These are phyloP conservation scores for Kodamaea neixiangensis DNA, from an alignment of 805 yeast species.

Conservation along the genomic window DNA sequence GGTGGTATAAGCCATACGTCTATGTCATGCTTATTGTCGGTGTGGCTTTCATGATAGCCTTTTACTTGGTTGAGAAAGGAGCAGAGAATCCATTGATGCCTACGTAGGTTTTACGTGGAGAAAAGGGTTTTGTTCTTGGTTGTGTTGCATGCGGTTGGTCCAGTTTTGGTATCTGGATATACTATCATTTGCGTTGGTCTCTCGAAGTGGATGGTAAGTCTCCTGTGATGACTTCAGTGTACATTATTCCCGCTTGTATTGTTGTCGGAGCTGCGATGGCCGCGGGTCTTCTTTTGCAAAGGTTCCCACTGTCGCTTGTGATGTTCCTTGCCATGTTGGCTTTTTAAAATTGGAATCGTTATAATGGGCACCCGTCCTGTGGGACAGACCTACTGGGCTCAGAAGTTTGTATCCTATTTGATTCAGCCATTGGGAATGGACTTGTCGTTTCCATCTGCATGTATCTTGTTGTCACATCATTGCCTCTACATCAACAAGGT, in stretches of 20 bases:
- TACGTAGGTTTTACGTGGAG: slow-evolving; percentile 14
- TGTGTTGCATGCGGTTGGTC: slow-evolving; percentile 23
- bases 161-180: slow-evolving; percentile 22
- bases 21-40: slow-evolving; percentile 21
- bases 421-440: slow-evolving; percentile 21
- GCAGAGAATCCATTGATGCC: slow-evolving; percentile 20
- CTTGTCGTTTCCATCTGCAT: slow-evolving; percentile 21
- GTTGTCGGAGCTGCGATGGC: slow-evolving; percentile 16
- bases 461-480: slow-evolving; percentile 15
- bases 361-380: slow-evolving; percentile 20
- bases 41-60: slow-evolving; percentile 12
- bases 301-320: slow-evolving; percentile 14
- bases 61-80: slow-evolving; percentile 10
- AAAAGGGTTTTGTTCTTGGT: slow-evolving; percentile 19
- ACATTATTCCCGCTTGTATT: slow-evolving; percentile 20
- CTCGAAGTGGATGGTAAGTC: slow-evolving; percentile 12
- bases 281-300: slow-evolving; percentile 11
- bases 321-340: slow-evolving; percentile 16
- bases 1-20: slow-evolving; percentile 21
- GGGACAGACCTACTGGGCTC: slow-evolving; percentile 22
- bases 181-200: slow-evolving; percentile 17
- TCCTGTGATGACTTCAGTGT: slow-evolving; percentile 18
- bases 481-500: slow-evolving; percentile 19
- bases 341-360: slow-evolving; percentile 14
- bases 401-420: slow-evolving; percentile 17